Evolutionary conservation across 306 rosid species (phyloP), one percentile per base, ranked within the genome.

Genomic region (Coriaria nepalensis): DNA sequence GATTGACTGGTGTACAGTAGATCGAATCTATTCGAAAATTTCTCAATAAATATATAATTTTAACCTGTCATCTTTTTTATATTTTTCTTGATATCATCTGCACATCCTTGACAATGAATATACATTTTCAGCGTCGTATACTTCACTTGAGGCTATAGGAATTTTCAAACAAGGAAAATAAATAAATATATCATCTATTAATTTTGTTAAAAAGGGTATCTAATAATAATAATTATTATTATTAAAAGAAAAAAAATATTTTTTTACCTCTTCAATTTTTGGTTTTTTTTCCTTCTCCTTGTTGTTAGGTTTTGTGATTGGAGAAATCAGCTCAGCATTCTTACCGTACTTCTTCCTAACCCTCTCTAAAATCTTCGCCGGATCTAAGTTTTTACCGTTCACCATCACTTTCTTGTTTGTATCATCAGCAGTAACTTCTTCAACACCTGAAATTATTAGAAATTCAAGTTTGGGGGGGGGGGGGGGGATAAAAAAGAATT

Each of bases 51-150:
- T n/a, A n/a, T 20, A 15, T 13, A 29, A 0, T n/a, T 0, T 11
- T 0, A 57, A 81, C 93, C 95, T 68, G 65, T 57, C 66, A 84
- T 66, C 65, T 56, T 77, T 61, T 55, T 59, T 61, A 90, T 56
- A 39, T 13, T 40, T 50, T 49, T 61, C 67, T 73, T 73, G 35
- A 84, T 43, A 54, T 84, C 95, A 13, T 7, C 63, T 32, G 8
- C 80, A 68, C 97, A 90, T 6, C 83, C 95, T 52, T 78, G 68
- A 7, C 97, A 90, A 46, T 84, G 84, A 41, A 90, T 62, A 40
- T 43, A 53, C 70, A 69, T 68, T 67, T 81, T 79, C 46, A 90
- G 87, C 66, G 59, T 78, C 54, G 73, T 56, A 14, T 49, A 61
- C 53, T 72, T 88, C n/a, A 66, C 12, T 10, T 45, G 65, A 35